Base-by-base conservation (phyloP, 2,329 filamentous ascomycete species). In the Colletotrichum lindemuthianum region DNA sequence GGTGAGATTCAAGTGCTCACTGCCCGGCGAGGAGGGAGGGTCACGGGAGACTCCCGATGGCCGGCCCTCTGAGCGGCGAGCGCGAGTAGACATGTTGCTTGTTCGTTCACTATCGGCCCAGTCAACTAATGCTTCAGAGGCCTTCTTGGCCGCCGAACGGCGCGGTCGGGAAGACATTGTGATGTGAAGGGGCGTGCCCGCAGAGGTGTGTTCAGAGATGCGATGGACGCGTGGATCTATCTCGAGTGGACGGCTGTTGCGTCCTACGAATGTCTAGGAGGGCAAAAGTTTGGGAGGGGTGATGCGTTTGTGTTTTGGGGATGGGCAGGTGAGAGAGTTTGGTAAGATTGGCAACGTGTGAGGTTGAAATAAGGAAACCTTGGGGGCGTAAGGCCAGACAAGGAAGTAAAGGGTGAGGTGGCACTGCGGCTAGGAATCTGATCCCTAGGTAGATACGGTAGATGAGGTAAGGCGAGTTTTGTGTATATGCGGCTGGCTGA, bases 11-110 rank as follows among this genome's bases (percentile, higher is more conserved):
- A 76, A 78, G 72, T 85, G 82, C 67, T 81, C 80, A 69, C 77
- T 77, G 64, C 74, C 71, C 59, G 81, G 79, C 32, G 81, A 84
- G 9, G 78, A 79, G 15, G 78, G 79, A 66, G 77, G 77, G 65
- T 80, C 81, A 72, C 81, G 79, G 49, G 79, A 77, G 44, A 78
- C 74, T 63, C 75, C 79, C 67, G 75, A 79, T 69, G 74, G 77
- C 72, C 83, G 79, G 70, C 82, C 60, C 76, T 67, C 82, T 55
- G 82, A 81, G 69, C 84, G 80, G 71, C 84, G 81, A 59, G 83
- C 81, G 66, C 77, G 74, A 64, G 78, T 79, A 53, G 84, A 82
- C 83, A 86, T 86, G 72, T 72, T 79, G 72, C 72, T 78, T 66
- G 73, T 72, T 67, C 74, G 71, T 68, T 84, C 81, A 77, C 79